Evolutionary conservation across 2,329 filamentous ascomycete species (phyloP).

Genomic region (Colletotrichum nymphaeae): DNA sequence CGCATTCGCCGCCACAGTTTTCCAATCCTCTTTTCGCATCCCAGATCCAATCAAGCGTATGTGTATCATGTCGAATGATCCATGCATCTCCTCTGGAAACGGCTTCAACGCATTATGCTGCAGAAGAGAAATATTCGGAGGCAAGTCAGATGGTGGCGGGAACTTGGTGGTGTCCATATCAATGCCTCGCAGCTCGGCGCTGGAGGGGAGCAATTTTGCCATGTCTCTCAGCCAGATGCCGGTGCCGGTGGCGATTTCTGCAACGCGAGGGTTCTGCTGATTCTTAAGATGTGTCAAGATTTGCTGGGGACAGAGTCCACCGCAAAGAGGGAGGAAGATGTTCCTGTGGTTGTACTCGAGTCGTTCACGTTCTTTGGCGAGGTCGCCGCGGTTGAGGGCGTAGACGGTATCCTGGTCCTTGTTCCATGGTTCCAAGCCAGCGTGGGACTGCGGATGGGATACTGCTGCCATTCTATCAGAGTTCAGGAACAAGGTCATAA

Average conservation of each 20-base stretch:
- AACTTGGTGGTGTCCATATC: slow-evolving; percentile 39
- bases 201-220: slow-evolving; percentile 23
- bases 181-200: slow-evolving; percentile 33
- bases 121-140: slow-evolving; percentile 28
- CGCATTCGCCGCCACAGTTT: slow-evolving; percentile 18
- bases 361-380: background rate
- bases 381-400: slow-evolving; percentile 12
- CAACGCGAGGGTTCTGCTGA: slow-evolving; percentile 14
- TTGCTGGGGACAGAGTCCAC: background rate
- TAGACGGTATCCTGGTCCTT: slow-evolving; percentile 8
- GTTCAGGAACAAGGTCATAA: background rate
- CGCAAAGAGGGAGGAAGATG: slow-evolving; percentile 11
- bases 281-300: background rate
- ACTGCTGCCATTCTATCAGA: background rate
- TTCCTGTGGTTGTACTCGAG: slow-evolving; percentile 27
- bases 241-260: slow-evolving; percentile 37
- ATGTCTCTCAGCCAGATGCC: slow-evolving; percentile 39
- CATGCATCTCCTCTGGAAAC: slow-evolving; percentile 27
- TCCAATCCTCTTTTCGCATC: slow-evolving; percentile 35
- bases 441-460: background rate
- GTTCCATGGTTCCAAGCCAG: slow-evolving; percentile 6
- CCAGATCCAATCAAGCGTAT: slow-evolving; percentile 27
- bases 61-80: slow-evolving; percentile 36
- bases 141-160: slow-evolving; percentile 15
- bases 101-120: slow-evolving; percentile 27